Percentiles rank a stretch among this genome's conserved stretches.
Evolutionary conservation across 768 basidiomycete genomes (phyloP).

Genomic region (Psilocybe sp.): DNA sequence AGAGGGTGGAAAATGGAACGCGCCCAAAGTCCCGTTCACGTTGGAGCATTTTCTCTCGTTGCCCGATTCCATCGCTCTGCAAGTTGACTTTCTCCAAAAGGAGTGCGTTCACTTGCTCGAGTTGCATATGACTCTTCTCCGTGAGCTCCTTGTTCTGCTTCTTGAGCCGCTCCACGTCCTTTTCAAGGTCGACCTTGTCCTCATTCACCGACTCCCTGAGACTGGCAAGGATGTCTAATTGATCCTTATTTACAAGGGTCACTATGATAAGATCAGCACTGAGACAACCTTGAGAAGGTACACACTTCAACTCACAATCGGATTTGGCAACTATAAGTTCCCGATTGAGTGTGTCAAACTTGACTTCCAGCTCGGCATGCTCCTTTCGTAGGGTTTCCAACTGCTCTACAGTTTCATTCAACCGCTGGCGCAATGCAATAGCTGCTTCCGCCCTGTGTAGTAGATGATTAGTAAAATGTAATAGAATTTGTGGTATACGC

Average conservation of each 20-base stretch:
- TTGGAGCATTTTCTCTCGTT: constrained; percentile 83
- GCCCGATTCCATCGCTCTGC: constrained; percentile 87
- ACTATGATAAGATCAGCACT: constrained; percentile 44
- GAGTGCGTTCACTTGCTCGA: constrained; percentile 84
- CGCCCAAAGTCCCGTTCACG: constrained; percentile 82
- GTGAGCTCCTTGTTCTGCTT: constrained; percentile 66
- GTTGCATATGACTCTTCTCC: constrained; percentile 88
- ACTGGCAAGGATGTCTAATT: constrained; percentile 83
- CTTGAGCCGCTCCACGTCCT: constrained; percentile 60
- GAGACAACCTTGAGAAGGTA: not conserved
- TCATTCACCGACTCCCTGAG: constrained; percentile 87
- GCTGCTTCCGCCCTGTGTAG: constrained; percentile 71
- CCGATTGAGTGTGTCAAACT: constrained; percentile 54
- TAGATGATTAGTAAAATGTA: not conserved
- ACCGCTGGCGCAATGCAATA: constrained; percentile 80
- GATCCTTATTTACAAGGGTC: constrained; percentile 89
- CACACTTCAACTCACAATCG: constrained; percentile 56
- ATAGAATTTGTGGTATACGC: constrained; percentile 16
- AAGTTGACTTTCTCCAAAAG: constrained; percentile 88
- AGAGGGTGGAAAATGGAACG: constrained; percentile 4
- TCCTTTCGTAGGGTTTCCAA: constrained; percentile 68
- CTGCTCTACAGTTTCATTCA: constrained; percentile 86
- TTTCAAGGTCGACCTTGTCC: constrained; percentile 76
- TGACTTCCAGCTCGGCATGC: constrained; percentile 70
- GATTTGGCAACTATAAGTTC: constrained; percentile 84